These are phyloP conservation scores for Hymenoscyphus linearis DNA, from an alignment of 2,329 filamentous ascomycete genomes.

Conservation along the genomic window DNA sequence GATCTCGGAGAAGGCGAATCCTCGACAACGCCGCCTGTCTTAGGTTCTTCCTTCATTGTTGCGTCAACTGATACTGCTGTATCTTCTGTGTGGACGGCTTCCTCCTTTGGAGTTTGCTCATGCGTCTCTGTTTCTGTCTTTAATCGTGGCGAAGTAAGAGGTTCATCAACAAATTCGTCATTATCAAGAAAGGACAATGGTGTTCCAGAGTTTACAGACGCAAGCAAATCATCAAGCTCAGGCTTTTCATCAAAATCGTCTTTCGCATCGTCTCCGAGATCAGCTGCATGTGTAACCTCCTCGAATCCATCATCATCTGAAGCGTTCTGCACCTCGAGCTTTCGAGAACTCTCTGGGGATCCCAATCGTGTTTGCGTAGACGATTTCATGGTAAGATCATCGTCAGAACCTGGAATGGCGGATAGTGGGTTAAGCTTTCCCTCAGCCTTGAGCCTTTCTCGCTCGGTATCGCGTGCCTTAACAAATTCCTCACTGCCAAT, in stretches of 20 bases:
- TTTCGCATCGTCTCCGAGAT: constrained; percentile 67
- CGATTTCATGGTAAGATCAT: constrained; percentile 57
- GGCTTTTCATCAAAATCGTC: constrained; percentile 59
- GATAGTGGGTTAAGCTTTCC: constrained; percentile 57
- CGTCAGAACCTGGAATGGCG: constrained; percentile 44
- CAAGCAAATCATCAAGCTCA: constrained; percentile 46
- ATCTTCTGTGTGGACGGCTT: constrained; percentile 33
- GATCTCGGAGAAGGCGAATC: constrained; percentile 52
- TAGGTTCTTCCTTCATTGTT: not conserved
- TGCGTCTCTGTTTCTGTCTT: constrained; percentile 54
- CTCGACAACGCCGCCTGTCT: constrained; percentile 46
- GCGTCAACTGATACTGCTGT: constrained; percentile 37
- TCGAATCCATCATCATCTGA: constrained; percentile 91
- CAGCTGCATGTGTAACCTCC: constrained; percentile 67
- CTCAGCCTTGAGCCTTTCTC: constrained; percentile 71
- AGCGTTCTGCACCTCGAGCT: constrained; percentile 71
- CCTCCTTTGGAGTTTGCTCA: constrained; percentile 46
- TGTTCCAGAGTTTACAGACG: constrained; percentile 28
- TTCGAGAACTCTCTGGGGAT: constrained; percentile 61
- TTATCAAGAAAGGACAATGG: constrained; percentile 47
- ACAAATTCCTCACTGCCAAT: constrained; percentile 85
- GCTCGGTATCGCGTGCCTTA: constrained; percentile 69
- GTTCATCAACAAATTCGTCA: constrained; percentile 74
- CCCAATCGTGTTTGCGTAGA: constrained; percentile 41
- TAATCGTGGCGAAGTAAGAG: constrained; percentile 63